phyloP scores from a whole-genome alignment of 1,284 basidiomycete genomes.

The Cronartium ribicola region DNA sequence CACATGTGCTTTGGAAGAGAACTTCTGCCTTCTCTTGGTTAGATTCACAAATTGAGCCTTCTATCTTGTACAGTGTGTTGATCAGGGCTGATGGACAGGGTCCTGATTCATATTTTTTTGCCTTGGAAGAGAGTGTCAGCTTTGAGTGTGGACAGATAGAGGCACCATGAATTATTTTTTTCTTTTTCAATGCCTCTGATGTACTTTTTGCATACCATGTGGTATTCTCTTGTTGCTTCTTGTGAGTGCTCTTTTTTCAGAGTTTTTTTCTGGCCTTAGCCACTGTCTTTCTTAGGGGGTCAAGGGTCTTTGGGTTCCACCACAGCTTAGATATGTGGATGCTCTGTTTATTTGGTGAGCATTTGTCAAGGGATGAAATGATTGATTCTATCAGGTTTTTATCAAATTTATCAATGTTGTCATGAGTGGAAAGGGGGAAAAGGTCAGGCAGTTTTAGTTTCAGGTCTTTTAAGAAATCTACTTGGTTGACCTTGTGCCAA shows the following conservation, averaged over 20 bases:
- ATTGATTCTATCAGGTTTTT: not conserved
- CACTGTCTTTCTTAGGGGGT: not conserved
- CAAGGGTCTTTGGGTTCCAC: not conserved
- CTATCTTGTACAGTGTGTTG: too few species aligned
- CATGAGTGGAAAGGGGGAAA: not conserved
- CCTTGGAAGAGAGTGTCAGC: too few species aligned
- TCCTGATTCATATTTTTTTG: too few species aligned
- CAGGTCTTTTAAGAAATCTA: not conserved
- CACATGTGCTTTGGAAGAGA: not conserved
- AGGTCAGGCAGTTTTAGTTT: not conserved
- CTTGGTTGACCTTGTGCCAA: not conserved
- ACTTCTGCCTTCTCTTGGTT: too few species aligned
- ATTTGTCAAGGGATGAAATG: not conserved
- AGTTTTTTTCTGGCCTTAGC: not conserved
- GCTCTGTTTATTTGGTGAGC: not conserved
- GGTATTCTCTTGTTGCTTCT: too few species aligned
- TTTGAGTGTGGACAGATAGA: too few species aligned
- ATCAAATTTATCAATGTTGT: not conserved
- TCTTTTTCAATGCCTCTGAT: too few species aligned
- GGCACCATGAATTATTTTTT: too few species aligned
- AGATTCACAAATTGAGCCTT: too few species aligned
- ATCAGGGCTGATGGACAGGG: too few species aligned
- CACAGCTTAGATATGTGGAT: not conserved
- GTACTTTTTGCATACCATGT: too few species aligned
- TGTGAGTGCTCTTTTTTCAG: too few species aligned